These are phyloP conservation scores for Salix purpurea DNA, from an alignment of 345 rosid species.

Conservation along the genomic window DNA sequence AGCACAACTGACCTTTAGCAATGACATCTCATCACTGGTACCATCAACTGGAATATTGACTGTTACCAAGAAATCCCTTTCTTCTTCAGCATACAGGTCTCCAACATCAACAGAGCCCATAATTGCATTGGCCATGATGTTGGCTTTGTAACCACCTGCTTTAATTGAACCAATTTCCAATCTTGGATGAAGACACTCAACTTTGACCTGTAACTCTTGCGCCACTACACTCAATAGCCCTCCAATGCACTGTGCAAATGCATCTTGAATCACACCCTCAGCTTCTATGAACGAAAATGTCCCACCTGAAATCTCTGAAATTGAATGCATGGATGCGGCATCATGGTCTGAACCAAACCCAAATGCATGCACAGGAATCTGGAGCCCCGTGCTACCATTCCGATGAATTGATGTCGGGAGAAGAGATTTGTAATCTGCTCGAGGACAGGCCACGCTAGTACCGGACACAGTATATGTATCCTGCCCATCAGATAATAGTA, in stretches of 20 bases:
- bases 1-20: slow-evolving; percentile 62
- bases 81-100: slow-evolving; percentile 89
- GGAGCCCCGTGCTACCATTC: slow-evolving; percentile 44
- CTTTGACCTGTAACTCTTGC: slow-evolving; percentile 68
- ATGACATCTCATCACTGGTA: slow-evolving; percentile 35
- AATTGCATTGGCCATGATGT: slow-evolving; percentile 33
- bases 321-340: slow-evolving; percentile 84
- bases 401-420: slow-evolving; percentile 27
- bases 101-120: slow-evolving; percentile 65
- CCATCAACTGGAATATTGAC: slow-evolving; percentile 58
- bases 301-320: slow-evolving; percentile 88
- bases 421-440: slow-evolving; percentile 51
- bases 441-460: slow-evolving; percentile 20
- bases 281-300: slow-evolving; percentile 92
- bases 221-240: slow-evolving; percentile 90
- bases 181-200: slow-evolving; percentile 48
- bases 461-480: slow-evolving; percentile 26
- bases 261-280: slow-evolving; percentile 82
- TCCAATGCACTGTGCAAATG: slow-evolving; percentile 97
- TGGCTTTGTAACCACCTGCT: slow-evolving; percentile 68
- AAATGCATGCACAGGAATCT: slow-evolving; percentile 79
- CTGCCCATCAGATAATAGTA: slow-evolving; percentile 37
- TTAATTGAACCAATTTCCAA: slow-evolving; percentile 53
- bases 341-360: slow-evolving; percentile 94
- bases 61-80: slow-evolving; percentile 73